phyloP scores from a whole-genome alignment of 108 stramenopile species.

The Aurantiochytrium sp. region DNA sequence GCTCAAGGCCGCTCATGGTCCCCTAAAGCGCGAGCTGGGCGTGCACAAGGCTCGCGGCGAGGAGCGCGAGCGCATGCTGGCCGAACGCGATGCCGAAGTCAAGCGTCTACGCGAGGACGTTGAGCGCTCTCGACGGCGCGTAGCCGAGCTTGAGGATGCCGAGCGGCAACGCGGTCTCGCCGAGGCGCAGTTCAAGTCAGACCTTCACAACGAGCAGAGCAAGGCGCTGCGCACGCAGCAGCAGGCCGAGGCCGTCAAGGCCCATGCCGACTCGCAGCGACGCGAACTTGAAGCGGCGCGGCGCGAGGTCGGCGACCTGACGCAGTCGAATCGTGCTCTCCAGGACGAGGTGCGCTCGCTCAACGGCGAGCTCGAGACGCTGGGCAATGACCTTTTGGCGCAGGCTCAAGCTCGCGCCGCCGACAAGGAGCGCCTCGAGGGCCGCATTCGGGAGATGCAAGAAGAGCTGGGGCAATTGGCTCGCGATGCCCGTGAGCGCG shows the following conservation, averaged over 20 bases:
- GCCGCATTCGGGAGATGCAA: not conserved
- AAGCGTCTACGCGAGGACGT: not conserved
- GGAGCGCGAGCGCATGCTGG: not conserved
- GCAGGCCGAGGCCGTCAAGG: not conserved
- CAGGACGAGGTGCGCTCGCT: not conserved
- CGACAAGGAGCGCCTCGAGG: constrained; percentile 6
- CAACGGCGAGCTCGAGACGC: not conserved
- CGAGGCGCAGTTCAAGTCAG: not conserved
- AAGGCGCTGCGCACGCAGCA: not conserved
- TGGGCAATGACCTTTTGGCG: constrained; percentile 12
- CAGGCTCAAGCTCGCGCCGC: not conserved
- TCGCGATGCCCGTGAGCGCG: not conserved
- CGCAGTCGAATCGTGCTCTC: not conserved
- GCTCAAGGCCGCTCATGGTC: not conserved
- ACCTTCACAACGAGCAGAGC: not conserved
- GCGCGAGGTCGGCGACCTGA: not conserved
- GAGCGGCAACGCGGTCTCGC: not conserved
- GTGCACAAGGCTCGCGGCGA: not conserved
- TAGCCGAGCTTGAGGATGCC: not conserved
- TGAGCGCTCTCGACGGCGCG: not conserved
- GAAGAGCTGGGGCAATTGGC: not conserved
- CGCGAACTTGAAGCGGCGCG: not conserved
- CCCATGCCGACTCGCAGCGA: not conserved
- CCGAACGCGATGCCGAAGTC: not conserved
- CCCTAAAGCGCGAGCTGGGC: not conserved